Evolutionary conservation across 2,329 filamentous ascomycete genomes (phyloP).

Genomic region (Pseudogymnoascus sp.): DNA sequence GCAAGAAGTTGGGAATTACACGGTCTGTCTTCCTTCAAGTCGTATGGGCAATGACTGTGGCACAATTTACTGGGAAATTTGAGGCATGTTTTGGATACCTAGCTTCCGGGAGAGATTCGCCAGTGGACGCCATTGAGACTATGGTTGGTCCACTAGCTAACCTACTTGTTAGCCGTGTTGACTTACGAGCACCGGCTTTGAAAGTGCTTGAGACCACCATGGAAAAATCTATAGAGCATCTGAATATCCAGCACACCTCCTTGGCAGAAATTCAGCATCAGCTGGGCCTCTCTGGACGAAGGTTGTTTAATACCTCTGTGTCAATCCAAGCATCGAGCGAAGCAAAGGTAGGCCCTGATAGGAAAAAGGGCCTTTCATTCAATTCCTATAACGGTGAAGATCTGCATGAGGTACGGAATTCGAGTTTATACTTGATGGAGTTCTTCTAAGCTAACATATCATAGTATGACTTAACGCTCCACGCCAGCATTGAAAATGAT

Average conservation of each 20-base stretch:
- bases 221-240: constrained; percentile 22
- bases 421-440: not conserved
- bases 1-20: constrained; percentile 30
- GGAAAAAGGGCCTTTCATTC: not conserved
- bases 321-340: constrained; percentile 13
- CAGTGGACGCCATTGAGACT: constrained; percentile 37
- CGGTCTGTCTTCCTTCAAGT: constrained; percentile 44
- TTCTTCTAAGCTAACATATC: not conserved
- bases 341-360: not conserved
- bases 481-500: constrained; percentile 1
- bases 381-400: not conserved
- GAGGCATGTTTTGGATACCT: constrained; percentile 36
- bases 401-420: constrained; percentile 4
- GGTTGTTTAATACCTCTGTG: constrained; percentile 23
- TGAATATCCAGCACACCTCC: constrained; percentile 34
- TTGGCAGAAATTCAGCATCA: constrained; percentile 34
- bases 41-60: constrained; percentile 44
- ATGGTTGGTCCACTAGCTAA: constrained; percentile 41
- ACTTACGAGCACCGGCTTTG: constrained; percentile 9
- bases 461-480: constrained; percentile 10
- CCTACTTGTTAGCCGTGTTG: constrained; percentile 29
- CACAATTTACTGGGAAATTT: constrained; percentile 23
- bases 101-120: constrained; percentile 36
- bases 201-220: constrained; percentile 10
- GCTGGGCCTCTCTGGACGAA: constrained; percentile 13